phyloP scores from a whole-genome alignment of 176 grass and related monocot species.

The Eragrostis nindensis region DNA sequence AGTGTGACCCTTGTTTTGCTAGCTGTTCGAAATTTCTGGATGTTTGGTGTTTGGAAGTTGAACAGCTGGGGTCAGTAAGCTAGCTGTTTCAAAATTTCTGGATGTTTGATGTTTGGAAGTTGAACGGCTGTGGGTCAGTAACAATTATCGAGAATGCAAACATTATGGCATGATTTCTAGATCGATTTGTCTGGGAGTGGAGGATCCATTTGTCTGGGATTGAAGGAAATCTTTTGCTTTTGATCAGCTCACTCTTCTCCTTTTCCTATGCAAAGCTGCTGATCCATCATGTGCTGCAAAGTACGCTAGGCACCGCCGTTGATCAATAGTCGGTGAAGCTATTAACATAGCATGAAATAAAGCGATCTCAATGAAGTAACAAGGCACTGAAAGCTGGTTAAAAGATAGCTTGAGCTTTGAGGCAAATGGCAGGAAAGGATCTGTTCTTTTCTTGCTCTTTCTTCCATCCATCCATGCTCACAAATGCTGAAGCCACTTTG shows the following conservation, averaged over 20 bases:
- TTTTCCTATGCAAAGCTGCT: not conserved
- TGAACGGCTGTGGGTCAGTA: no score
- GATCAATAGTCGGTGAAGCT: not conserved
- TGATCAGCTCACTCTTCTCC: slow-evolving; percentile 21
- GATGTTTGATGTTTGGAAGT: no score
- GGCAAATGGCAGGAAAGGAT: slow-evolving; percentile 49
- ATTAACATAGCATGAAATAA: not conserved
- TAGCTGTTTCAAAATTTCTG: no score
- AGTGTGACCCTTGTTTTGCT: no score
- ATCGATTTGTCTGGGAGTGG: no score
- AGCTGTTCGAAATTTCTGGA: no score
- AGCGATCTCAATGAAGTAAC: not conserved
- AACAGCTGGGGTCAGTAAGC: no score
- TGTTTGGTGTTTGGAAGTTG: no score
- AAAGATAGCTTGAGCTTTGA: slow-evolving; percentile 24
- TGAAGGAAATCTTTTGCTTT: slow-evolving; percentile 34
- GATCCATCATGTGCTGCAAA: not conserved
- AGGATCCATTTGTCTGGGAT: no score
- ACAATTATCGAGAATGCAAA: no score
- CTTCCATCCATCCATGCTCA: slow-evolving; percentile 18
- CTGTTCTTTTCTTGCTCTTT: slow-evolving; percentile 66
- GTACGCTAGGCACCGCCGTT: not conserved
- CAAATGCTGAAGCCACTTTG: not conserved
- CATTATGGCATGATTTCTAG: no score
- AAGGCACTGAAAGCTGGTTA: slow-evolving; percentile 3